Conservation (phyloP, 306 rosid genomes). For the Castanea crenata region DNA sequence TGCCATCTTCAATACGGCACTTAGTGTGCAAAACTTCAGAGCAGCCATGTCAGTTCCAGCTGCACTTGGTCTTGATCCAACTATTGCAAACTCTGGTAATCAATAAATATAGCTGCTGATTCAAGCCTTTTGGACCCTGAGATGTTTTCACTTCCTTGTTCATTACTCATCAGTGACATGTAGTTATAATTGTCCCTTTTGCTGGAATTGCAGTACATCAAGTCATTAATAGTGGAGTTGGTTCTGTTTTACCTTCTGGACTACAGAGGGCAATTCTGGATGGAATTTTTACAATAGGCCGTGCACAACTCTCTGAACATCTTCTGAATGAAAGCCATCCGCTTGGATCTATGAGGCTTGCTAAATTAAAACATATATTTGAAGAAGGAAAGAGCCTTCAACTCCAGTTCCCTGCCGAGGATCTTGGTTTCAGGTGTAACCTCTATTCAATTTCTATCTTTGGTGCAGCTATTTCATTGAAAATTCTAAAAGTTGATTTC, state of each 20-base stretch:
- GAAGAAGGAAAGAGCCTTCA: constrained; percentile 97
- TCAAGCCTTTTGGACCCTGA: constrained; percentile 7
- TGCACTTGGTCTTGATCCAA: constrained; percentile 89
- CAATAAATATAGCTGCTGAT: background rate
- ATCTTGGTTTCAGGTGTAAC: constrained; percentile 85
- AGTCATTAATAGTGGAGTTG: constrained; percentile 52
- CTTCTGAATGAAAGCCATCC: constrained; percentile 76
- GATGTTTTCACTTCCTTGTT: constrained; percentile 12
- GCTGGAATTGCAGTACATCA: constrained; percentile 64
- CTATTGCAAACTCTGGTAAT: constrained; percentile 82
- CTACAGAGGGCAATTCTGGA: constrained; percentile 75
- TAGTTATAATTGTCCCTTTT: constrained; percentile 9
- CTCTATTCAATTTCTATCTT: constrained; percentile 21
- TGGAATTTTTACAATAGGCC: constrained; percentile 80
- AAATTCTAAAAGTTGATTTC: constrained; percentile 11
- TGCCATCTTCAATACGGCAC: constrained; percentile 71
- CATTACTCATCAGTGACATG: background rate
- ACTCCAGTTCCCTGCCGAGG: constrained; percentile 98
- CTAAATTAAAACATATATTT: constrained; percentile 70
- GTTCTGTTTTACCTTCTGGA: constrained; percentile 70
- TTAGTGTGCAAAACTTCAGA: constrained; percentile 78
- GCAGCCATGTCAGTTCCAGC: constrained; percentile 98
- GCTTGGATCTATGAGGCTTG: constrained; percentile 74
- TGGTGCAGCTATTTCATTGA: constrained; percentile 1
- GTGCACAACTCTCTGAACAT: constrained; percentile 70